A percentile compares a stretch with the other conserved stretches of the same genome.
These are phyloP conservation scores for Podila epigama DNA, from an alignment of 192 early-diverging fungal species.

Conservation along the genomic window DNA sequence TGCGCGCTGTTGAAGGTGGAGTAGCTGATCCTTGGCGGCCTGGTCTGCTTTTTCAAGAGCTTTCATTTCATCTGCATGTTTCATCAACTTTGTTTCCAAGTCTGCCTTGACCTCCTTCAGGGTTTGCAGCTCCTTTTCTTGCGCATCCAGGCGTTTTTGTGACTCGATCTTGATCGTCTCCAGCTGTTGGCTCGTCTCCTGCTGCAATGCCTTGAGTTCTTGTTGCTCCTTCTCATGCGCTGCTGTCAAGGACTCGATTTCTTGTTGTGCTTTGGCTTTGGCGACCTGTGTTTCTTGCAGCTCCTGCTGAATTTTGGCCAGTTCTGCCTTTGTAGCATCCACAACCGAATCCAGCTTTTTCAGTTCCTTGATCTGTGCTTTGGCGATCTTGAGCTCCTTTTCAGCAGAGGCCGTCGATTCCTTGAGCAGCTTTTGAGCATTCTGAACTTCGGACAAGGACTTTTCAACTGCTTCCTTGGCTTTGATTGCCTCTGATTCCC, in stretches of 20 bases:
- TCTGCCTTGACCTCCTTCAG: conserved; percentile 13
- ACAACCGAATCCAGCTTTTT: conserved; percentile 21
- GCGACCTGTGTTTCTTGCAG: conserved; percentile 3
- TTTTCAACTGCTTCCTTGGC: conserved; percentile 19
- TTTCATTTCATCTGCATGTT: neutral
- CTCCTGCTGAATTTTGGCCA: conserved; percentile 18
- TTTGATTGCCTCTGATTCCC: neutral
- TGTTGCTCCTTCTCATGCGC: conserved; percentile 3
- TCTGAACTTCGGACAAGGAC: conserved; percentile 2
- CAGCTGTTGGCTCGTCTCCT: conserved; percentile 1
- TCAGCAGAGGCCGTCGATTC: neutral
- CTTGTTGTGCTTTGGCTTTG: conserved; percentile 9
- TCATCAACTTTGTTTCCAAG: conserved; percentile 11
- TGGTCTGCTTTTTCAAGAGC: neutral
- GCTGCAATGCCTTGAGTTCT: neutral
- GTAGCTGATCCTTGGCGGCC: conserved; percentile 1
- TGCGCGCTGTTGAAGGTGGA: neutral
- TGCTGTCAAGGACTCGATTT: neutral
- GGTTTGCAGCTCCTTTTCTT: conserved; percentile 15
- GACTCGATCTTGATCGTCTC: conserved; percentile 3
- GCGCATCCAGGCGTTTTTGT: conserved; percentile 9
- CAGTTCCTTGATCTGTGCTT: conserved; percentile 34
- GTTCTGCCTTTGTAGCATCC: conserved; percentile 9
- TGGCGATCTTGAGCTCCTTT: conserved; percentile 35
- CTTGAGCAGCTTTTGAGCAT: conserved; percentile 1